phyloP scores from a whole-genome alignment of 1,139 yeast species.

The Suhomyces anneliseae region DNA sequence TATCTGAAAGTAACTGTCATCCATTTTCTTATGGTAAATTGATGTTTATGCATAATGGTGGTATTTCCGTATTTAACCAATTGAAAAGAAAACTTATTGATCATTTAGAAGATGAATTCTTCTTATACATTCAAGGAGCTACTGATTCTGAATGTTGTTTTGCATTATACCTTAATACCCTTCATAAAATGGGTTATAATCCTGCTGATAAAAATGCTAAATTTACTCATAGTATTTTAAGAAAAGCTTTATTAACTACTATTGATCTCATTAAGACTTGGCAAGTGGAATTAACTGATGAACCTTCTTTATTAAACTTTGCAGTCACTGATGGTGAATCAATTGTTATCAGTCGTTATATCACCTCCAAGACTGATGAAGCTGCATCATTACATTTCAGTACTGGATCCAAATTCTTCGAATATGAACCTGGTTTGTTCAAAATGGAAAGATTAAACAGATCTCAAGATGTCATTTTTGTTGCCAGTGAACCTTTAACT shows the following conservation, averaged over 20 bases:
- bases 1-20: conserved; percentile 94
- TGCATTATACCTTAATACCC: conserved; percentile 79
- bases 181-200: conserved; percentile 73
- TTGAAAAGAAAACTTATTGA: conserved; percentile 73
- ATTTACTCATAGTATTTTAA: conserved; percentile 56
- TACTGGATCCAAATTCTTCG: conserved; percentile 88
- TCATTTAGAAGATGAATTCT: conserved; percentile 77
- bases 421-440: conserved; percentile 85
- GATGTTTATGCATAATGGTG: conserved; percentile 98
- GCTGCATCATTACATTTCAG: conserved; percentile 96
- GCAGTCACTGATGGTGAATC: conserved; percentile 93
- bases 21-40: conserved; percentile 84
- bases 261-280: conserved; percentile 74
- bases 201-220: conserved; percentile 42
- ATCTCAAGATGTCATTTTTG: conserved; percentile 92
- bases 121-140: conserved; percentile 81
- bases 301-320: conserved; percentile 87
- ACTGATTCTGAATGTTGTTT: conserved; percentile 96
- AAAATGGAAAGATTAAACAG: conserved; percentile 92
- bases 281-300: conserved; percentile 47
- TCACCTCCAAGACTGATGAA: conserved; percentile 86
- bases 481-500: conserved; percentile 94
- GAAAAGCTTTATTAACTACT: conserved; percentile 71
- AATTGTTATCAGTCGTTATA: conserved; percentile 86
- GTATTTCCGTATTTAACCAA: conserved; percentile 67